A percentile compares a stretch with the other conserved stretches of the same genome.
Evolutionary conservation across 441 rosid genomes (phyloP).

Genomic region (Corymbia calophylla): DNA sequence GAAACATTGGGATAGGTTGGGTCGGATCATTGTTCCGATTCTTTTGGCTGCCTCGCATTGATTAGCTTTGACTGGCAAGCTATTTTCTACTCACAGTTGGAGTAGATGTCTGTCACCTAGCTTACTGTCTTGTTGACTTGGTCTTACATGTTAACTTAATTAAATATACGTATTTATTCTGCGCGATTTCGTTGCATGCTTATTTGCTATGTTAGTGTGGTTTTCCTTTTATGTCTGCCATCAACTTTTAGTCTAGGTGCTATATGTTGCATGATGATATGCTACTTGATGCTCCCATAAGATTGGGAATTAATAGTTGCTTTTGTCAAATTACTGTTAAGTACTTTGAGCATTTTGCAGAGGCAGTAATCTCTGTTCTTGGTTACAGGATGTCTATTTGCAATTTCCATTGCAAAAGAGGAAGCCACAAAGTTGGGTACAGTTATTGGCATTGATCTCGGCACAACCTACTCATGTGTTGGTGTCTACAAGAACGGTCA

Average conservation of each 20-base stretch:
- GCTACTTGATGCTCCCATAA: background rate
- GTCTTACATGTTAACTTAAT: background rate
- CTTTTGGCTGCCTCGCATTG: background rate
- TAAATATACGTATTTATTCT: background rate
- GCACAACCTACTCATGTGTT: constrained; percentile 90
- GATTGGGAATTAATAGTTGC: background rate
- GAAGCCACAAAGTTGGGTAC: constrained; percentile 89
- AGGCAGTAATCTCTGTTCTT: background rate
- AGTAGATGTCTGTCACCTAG: background rate
- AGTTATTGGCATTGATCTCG: constrained; percentile 81
- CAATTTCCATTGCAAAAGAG: constrained; percentile 69
- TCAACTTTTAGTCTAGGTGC: background rate
- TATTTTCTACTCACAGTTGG: background rate
- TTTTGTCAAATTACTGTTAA: background rate
- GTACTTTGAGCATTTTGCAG: background rate
- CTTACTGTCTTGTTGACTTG: background rate
- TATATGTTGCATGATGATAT: background rate
- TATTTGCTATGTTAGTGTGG: background rate
- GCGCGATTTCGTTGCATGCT: background rate
- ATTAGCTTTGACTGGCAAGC: background rate
- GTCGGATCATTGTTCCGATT: background rate
- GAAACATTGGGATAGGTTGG: background rate
- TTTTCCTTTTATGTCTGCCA: background rate
- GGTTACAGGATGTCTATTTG: constrained; percentile 17
- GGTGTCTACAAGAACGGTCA: constrained; percentile 99